Evolutionary conservation across 139 green algal genomes (phyloP).

Genomic region (Raphidocelis subcapitata): DNA sequence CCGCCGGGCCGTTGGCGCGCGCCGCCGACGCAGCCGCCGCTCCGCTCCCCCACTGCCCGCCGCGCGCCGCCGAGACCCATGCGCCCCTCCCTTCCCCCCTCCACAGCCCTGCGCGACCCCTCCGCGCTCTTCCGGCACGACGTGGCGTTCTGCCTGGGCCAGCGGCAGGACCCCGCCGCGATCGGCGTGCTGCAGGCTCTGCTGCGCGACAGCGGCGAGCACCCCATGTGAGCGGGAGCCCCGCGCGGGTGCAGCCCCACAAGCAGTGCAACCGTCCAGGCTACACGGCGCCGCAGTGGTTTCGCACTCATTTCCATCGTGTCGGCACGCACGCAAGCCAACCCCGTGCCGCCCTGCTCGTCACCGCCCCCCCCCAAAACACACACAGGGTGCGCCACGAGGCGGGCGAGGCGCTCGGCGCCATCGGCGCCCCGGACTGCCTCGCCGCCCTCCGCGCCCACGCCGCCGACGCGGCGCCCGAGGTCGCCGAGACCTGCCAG

Average conservation of each 20-base stretch:
- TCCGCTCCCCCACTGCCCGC: not conserved
- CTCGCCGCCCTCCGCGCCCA: slow-evolving; percentile 60
- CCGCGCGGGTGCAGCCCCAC: too few species aligned
- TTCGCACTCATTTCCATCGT: too few species aligned
- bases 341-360: too few species aligned
- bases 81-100: not conserved
- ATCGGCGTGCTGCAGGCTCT: slow-evolving; percentile 56
- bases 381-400: slow-evolving; percentile 85
- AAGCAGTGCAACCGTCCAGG: too few species aligned
- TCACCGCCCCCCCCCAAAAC: too few species aligned
- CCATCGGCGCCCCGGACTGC: slow-evolving; percentile 75
- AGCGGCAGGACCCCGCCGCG: slow-evolving; percentile 78
- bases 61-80: not conserved
- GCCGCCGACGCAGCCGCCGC: not conserved
- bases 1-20: not conserved
- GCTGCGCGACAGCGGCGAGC: slow-evolving; percentile 62
- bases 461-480: slow-evolving; percentile 48
- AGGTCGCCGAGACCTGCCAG: slow-evolving; percentile 95
- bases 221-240: slow-evolving; percentile 74
- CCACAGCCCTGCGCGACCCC: slow-evolving; percentile 64
- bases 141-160: slow-evolving; percentile 89
- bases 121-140: slow-evolving; percentile 89
- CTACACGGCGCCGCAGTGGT: too few species aligned
- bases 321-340: too few species aligned
- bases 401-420: slow-evolving; percentile 86